Evolutionary conservation across 352 stramenopile genomes (phyloP), one percentile per base, ranked within the genome.

Genomic region (Globisporangium nodosum): DNA sequence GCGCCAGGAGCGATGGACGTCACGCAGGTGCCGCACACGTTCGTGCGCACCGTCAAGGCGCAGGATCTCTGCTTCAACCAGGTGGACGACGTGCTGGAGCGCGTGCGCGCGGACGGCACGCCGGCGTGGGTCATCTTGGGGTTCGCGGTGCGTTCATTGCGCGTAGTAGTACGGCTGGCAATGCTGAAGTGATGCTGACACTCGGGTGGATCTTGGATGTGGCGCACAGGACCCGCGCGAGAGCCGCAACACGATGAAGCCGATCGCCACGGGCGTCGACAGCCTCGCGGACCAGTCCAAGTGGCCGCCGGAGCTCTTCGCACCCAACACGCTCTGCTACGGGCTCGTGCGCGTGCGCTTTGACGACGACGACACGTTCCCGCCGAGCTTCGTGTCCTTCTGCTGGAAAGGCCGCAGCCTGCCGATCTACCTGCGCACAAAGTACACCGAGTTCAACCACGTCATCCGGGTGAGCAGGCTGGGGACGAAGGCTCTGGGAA

Each of bases 381-480:
- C 82, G 18, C 79, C 81, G 15, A 87, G 76, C 33, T 85, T 91
- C 40, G 57, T 94, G 27, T 96, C 86, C 30, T 93, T 93, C 52
- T 94, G 84, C 72, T 96, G 86, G 86, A 96, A 96, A 74, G 86
- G 86, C 49, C 68, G 78, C n/a, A 91, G 80, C 52, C 63, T 93
- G 9, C 84, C 86, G 3, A 92, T 96, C 54, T 90, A 92, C 47
- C 47, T 94, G 43, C 82, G 86, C 49, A 91, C 83, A 7, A 96
- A 96, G 57, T 92, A 88, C 68, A 84, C 84, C 3, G 86, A 96
- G 66, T 96, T 92, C 65, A 90, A 96, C 63, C 86, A 94, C 52
- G 79, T 91, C 43, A 96, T 96, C 63, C 69, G 81, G 57, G 85
- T 92, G 52, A 56, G 75, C 69, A 27, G 46, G 37, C 37, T 43